These are phyloP conservation scores for Graphium sp. DNA, from an alignment of 2,329 filamentous ascomycete genomes.

Conservation along the genomic window DNA sequence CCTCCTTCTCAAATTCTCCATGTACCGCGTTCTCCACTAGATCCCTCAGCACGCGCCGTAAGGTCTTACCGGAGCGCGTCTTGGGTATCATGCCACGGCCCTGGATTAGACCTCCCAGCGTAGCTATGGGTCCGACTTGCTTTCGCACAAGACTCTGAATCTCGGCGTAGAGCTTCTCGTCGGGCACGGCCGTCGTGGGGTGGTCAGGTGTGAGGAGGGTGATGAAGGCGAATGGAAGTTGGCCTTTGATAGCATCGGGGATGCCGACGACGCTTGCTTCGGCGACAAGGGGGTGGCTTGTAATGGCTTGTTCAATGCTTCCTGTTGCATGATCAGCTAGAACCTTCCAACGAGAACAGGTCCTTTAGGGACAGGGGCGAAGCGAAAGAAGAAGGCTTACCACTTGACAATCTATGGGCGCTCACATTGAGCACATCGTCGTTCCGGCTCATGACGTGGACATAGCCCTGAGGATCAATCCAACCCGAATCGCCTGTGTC, in stretches of 20 bases:
- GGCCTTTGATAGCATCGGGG: constrained; percentile 74
- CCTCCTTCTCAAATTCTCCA: constrained; percentile 53
- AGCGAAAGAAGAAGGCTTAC: constrained; percentile 22
- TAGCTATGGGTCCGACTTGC: constrained; percentile 78
- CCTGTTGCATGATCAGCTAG: too few species aligned
- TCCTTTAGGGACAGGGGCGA: constrained; percentile 4
- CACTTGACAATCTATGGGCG: constrained; percentile 77
- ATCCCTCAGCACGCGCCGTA: constrained; percentile 67
- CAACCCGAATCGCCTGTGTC: constrained; percentile 86
- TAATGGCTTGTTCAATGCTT: constrained; percentile 79
- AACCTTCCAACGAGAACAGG: too few species aligned
- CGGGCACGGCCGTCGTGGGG: constrained; percentile 31
- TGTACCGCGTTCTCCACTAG: constrained; percentile 68
- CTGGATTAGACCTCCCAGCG: constrained; percentile 71
- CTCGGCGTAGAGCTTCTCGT: constrained; percentile 30
- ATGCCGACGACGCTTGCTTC: constrained; percentile 80
- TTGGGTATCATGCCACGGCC: constrained; percentile 80
- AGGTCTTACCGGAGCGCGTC: constrained; percentile 81
- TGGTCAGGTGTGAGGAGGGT: constrained; percentile 30
- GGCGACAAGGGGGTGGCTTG: constrained; percentile 59
- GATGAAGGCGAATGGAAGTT: constrained; percentile 82
- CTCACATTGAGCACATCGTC: constrained; percentile 97
- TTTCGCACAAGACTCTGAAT: constrained; percentile 57
- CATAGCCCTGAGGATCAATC: constrained; percentile 58
- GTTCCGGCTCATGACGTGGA: constrained; percentile 45